Evolutionary conservation across 176 grass and related monocot genomes (phyloP), one percentile per base, ranked within the genome.

Genomic region (Saccharum spontaneum): DNA sequence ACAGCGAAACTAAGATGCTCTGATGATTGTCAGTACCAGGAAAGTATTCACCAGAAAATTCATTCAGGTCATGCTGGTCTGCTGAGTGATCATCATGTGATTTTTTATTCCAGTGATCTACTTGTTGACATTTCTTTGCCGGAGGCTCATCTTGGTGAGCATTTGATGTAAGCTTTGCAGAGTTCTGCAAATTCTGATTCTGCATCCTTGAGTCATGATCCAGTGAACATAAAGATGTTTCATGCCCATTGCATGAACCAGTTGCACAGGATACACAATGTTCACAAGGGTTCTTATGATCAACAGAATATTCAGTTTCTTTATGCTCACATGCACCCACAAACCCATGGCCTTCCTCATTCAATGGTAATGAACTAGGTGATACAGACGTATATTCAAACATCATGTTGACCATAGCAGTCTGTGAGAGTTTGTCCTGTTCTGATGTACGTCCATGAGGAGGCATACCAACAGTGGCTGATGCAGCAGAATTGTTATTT

Each of bases 1-100:
- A 98, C 52, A 92, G 43, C 8, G 97, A 98, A 89, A 98, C 93
- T 82, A 98, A 84, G 64, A 98, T 98, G 82, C 87, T 96, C 68
- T 96, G 89, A 78, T 92, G 87, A 76, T 90, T 95, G 49, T 95
- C 93, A 76, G 83, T 74, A 69, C 85, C 65, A 72, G 87, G 62
- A 78, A 91, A 89, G 44, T 90, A 86, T 72, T 89, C 90, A 75
- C 77, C 78, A 75, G 79, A 82, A 87, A 90, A 59, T 20, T 94
- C 82, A 66, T 73, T 78, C 57, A 63, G 69, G 14, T 48, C 59
- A 89, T 85, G 84, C 69, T 59, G 61, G n/a, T 95, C 86, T 80
- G 69, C 67, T 77, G 65, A 69, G 46, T 66, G 76, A 83, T 77
- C 76, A 84, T 80, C 69, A 70, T 10, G 18, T 50, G 31, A 24